Base-by-base conservation (phyloP, 441 rosid species). In the Euphorbia schlechtendalii region DNA sequence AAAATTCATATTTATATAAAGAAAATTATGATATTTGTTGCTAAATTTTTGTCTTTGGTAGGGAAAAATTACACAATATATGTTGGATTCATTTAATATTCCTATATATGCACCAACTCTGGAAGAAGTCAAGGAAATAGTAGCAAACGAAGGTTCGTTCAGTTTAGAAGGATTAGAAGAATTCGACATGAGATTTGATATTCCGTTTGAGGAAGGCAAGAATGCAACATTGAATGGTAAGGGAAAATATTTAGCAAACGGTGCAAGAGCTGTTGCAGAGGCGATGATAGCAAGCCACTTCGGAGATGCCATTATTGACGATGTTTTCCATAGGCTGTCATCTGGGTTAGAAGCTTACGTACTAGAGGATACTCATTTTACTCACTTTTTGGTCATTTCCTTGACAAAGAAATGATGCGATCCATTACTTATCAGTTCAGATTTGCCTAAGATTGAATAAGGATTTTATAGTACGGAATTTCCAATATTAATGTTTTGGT, bases 31-130 rank as follows among this genome's bases (percentile, higher is more conserved):
- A 32, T 32, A 7, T 32, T 2, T 2, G 7, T 32, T 32, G 36
- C 7, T 32, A 3, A 32, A 32, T 32, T 32, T 32, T 32, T 2
- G 3, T 32, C 6, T 38, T 59, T 38, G 6, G 52, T 28, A 60
- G 64, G 64, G 64, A 22, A 17, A 21, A 43, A 43, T 60, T 41
- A 4, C 46, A 40, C 52, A 60, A 60, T 22, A 28, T 24, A n/a
- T 15, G 48, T 25, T 60, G 4, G 67, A 63, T 8, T 20, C 57
- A 0, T 63, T 7, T 17, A 63, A 63, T 32, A 4, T 63, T 32
- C 66, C 66, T 20, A 0, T 49, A 2, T 49, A 63, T 63, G 7
- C 27, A 20, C 66, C 66, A 10, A 14, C 18, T 20, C 12, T 3
- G 14, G 59, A 52, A 22, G 67, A 64, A 34, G 48, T 64, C 1